These are phyloP conservation scores for Coffea eugenioides DNA, from an alignment of 257 asterid species.

Conservation along the genomic window DNA sequence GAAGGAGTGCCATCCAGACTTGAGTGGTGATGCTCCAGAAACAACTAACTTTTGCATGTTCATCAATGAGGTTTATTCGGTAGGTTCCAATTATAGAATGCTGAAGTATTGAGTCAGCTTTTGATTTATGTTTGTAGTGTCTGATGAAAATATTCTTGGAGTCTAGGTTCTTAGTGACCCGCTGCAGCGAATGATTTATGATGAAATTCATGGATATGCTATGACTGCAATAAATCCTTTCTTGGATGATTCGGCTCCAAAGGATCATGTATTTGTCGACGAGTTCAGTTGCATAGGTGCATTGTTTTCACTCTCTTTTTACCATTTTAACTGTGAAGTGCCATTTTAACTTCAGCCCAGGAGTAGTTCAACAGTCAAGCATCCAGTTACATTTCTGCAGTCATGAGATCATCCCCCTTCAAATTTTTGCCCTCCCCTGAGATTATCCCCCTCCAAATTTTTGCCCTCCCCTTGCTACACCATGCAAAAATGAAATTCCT, in stretches of 20 bases:
- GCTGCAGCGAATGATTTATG: conserved; percentile 87
- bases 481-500: background rate
- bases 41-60: conserved; percentile 92
- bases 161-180: conserved; percentile 97
- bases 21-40: conserved; percentile 90
- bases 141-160: conserved; percentile 23
- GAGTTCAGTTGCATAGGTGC: conserved; percentile 99
- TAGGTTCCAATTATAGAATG: conserved; percentile 31
- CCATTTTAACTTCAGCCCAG: background rate
- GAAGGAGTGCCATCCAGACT: conserved; percentile 99
- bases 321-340: background rate
- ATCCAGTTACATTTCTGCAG: background rate
- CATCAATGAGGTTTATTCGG: conserved; percentile 87
- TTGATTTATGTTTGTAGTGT: background rate
- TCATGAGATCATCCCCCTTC: background rate
- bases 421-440: background rate
- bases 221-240: conserved; percentile 88
- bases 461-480: background rate
- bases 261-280: conserved; percentile 91
- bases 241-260: conserved; percentile 65
- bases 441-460: background rate
- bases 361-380: background rate
- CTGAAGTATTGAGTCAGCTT: conserved; percentile 5
- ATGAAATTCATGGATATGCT: conserved; percentile 93
- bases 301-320: background rate